Evolutionary conservation across 2,329 filamentous ascomycete species (phyloP), one percentile per base, ranked within the genome.

Genomic region (Aureobasidium sp.): DNA sequence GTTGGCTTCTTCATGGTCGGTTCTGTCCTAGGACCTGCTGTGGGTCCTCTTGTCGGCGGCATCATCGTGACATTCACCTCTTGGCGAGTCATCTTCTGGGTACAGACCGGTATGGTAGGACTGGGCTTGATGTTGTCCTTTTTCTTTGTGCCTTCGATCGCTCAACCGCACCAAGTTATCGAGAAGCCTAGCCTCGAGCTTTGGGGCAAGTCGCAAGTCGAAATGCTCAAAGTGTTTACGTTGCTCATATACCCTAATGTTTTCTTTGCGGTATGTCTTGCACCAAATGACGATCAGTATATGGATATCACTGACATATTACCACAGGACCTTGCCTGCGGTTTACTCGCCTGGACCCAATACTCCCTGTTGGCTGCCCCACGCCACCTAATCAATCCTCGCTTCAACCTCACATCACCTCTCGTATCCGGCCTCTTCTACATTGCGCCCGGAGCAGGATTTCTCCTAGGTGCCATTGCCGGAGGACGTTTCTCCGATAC

Each of bases 31-130:
- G 87, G 87, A 0, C 87, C 87, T 4, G 84, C 83, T 0, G 8
- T 45, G 15, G 60, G 60, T 13, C 81, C 82, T 1, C 87, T 89
- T 64, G 75, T 90, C 7, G 83, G 87, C 60, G 88, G 87, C 23
- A 83, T 89, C 47, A 87, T 91, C 46, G 85, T 89, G 5, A 89
- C 86, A 0, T 89, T 84, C 70, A 78, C 79, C 5, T 82, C 79
- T 3, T 92, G 88, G 88, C 79, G 86, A n/a, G 81, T 82, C 29
- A 88, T 90, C 49, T 89, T 90, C 72, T 90, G 86, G 84, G 75
- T 90, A 0, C 86, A 90, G 68, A 82, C 83, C 0, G 86, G 80
- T 0, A 77, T 89, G 19, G 83, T 83, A 0, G 84, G 80, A 1
- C 67, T 81, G 0, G 84, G 81, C 0, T 75, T 79, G 0, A 19